Percentiles rank a stretch among this genome's conserved stretches.
These are phyloP conservation scores for Podospora tetraspora DNA, from an alignment of 495 filamentous ascomycete species.

Conservation along the genomic window DNA sequence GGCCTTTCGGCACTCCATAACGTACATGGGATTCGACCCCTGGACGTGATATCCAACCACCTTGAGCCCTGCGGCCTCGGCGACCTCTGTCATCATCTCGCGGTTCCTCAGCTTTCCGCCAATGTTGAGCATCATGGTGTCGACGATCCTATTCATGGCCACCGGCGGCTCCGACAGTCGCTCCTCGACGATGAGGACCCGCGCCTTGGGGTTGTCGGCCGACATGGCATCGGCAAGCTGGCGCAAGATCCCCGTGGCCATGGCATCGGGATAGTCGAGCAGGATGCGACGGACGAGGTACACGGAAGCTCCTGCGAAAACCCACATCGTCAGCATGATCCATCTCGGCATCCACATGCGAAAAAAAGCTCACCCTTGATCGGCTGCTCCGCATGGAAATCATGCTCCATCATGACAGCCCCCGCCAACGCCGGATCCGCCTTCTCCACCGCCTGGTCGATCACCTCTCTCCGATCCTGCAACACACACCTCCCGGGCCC, in stretches of 20 bases:
- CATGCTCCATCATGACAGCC: conserved; percentile 34
- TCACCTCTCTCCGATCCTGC: conserved; percentile 42
- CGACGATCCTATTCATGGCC: conserved; percentile 25
- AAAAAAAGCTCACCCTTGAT: conserved; percentile 27
- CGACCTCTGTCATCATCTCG: conserved; percentile 19
- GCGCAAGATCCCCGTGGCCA: conserved; percentile 34
- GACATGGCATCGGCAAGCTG: conserved; percentile 38
- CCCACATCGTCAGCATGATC: neutral
- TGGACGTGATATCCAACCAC: conserved; percentile 19
- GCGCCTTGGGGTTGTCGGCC: conserved; percentile 17
- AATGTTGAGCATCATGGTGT: conserved; percentile 30
- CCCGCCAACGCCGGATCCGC: conserved; percentile 19
- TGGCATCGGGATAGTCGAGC: conserved; percentile 46
- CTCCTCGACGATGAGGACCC: conserved; percentile 30
- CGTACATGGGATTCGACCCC: conserved; percentile 15
- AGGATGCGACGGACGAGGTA: conserved; percentile 50
- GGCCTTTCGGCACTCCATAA: conserved; percentile 25
- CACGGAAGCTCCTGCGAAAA: conserved; percentile 36
- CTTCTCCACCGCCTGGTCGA: conserved; percentile 24
- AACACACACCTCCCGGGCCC: conserved; percentile 35
- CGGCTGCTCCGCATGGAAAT: conserved; percentile 41
- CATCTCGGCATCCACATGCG: too few species aligned
- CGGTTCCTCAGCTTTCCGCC: conserved; percentile 30
- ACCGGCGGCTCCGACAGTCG: conserved; percentile 17
- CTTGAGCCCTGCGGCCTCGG: conserved; percentile 18